Evolutionary conservation across 2,329 filamentous ascomycete genomes (phyloP).

Genomic region (Aspergillus uvarum): DNA sequence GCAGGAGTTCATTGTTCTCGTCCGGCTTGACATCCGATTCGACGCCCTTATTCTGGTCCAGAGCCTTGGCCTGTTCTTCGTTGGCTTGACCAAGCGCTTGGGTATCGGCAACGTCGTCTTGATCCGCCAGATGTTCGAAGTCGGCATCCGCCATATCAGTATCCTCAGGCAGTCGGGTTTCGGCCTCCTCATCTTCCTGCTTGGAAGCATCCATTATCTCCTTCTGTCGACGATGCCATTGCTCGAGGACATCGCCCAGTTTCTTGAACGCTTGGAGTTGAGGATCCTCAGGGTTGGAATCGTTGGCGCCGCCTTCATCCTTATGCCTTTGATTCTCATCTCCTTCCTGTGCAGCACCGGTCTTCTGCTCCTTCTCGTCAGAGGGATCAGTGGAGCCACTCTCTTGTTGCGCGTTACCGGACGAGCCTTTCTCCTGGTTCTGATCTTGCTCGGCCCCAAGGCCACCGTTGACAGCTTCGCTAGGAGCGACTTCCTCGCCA

Average conservation of each 20-base stretch:
- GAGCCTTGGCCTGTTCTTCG: constrained; percentile 79
- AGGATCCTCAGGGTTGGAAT: constrained; percentile 37
- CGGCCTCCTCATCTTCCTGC: constrained; percentile 51
- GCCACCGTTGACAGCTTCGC: constrained; percentile 42
- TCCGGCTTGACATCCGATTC: constrained; percentile 62
- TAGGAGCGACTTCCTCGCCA: constrained; percentile 53
- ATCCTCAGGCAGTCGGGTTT: constrained; percentile 55
- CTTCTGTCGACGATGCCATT: constrained; percentile 84
- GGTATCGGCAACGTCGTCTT: constrained; percentile 76
- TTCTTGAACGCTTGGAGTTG: constrained; percentile 82
- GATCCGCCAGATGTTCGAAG: constrained; percentile 88
- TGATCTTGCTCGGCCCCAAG: constrained; percentile 42
- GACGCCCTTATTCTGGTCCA: constrained; percentile 87
- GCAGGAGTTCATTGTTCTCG: constrained; percentile 55
- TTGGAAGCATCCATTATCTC: constrained; percentile 69
- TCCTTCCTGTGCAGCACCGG: constrained; percentile 42
- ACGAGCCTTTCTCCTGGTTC: constrained; percentile 48
- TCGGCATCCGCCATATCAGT: constrained; percentile 76
- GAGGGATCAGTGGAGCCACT: constrained; percentile 47
- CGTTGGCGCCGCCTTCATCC: constrained; percentile 39
- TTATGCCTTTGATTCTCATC: constrained; percentile 39
- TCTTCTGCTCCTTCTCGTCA: constrained; percentile 48
- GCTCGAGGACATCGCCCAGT: constrained; percentile 85
- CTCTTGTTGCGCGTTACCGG: constrained; percentile 44
- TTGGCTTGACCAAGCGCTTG: constrained; percentile 88